Base-by-base conservation (phyloP, 345 rosid genomes). In the Hibiscus mutabilis region DNA sequence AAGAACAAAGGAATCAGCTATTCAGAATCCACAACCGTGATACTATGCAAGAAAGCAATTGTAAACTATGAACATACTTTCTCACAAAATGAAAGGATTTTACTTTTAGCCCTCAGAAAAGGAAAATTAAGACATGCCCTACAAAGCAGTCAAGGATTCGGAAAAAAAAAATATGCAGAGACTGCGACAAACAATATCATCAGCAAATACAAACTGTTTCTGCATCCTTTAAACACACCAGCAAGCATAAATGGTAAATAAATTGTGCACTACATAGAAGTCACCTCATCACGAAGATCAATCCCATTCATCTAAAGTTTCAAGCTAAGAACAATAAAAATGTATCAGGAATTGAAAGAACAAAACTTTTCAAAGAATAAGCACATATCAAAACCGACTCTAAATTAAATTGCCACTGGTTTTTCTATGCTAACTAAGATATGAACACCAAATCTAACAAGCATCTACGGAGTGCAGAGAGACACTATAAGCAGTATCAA, bases 371-470 rank as follows among this genome's bases (percentile, higher is more conserved):
- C 33, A 52, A 42, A 40, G 44, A 40, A 40, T 40, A 10, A 40
- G 44, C 44, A 40, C 44, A 10, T 40, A 40, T 40, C 44, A 40
- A 40, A 40, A 40, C 44, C 2, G 12, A 40, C 2, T 40, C 44
- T 40, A 40, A 40, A 40, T 40, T 8, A 40, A 40, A 40, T 8
- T 40, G 12, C 12, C 44, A 40, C 44, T 9, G 11, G 13, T 4
- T 31, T 22, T 29, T 24, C 61, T 60, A 12, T 22, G 22, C 31
- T 15, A 15, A 51, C 21, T 24, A 60, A 16, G 24, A 37, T 56
- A 29, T 69, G 64, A 70, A 60, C 16, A 37, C 57, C 71, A 47
- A 68, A 22, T 16, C 70, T 16, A 42, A 40, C 59, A 19, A 46
- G 19, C 29, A 21, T 27, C 47, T 64, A 42, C 27, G 11, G 60